Evolutionary conservation across 163 green algal genomes (phyloP).

Genomic region (Trebouxia gelatinosa): DNA sequence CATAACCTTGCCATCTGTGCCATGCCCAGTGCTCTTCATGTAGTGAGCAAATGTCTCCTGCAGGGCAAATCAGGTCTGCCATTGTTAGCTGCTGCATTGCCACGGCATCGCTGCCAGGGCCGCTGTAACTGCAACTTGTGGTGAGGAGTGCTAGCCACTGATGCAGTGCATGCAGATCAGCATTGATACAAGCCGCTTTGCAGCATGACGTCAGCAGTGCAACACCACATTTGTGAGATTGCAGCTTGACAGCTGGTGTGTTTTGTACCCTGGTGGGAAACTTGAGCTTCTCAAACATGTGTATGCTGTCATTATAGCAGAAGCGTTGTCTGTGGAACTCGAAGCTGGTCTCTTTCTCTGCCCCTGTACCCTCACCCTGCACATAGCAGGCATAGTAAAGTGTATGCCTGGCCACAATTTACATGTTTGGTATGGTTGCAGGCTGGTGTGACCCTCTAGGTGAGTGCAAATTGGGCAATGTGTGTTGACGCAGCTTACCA

Average conservation of each 20-base stretch:
- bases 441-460: background rate
- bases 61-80: background rate
- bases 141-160: background rate
- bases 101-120: too few relatives aligned
- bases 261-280: slow-evolving; percentile 61
- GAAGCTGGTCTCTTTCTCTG: slow-evolving; percentile 65
- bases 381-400: background rate
- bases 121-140: background rate
- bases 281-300: slow-evolving; percentile 71
- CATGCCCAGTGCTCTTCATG: slow-evolving; percentile 39
- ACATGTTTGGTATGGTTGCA: background rate
- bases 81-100: background rate
- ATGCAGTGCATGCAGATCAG: background rate
- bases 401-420: background rate
- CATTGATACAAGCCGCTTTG: background rate
- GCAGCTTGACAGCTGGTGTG: background rate
- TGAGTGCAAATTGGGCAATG: background rate
- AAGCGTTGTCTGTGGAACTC: slow-evolving; percentile 82
- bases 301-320: slow-evolving; percentile 50
- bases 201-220: background rate
- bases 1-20: slow-evolving; percentile 54
- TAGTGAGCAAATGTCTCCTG: slow-evolving; percentile 55
- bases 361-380: slow-evolving; percentile 28
- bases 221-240: background rate
- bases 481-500: background rate